These are phyloP conservation scores for Serpula lacrymans DNA, from an alignment of 768 basidiomycete genomes.

Conservation along the genomic window DNA sequence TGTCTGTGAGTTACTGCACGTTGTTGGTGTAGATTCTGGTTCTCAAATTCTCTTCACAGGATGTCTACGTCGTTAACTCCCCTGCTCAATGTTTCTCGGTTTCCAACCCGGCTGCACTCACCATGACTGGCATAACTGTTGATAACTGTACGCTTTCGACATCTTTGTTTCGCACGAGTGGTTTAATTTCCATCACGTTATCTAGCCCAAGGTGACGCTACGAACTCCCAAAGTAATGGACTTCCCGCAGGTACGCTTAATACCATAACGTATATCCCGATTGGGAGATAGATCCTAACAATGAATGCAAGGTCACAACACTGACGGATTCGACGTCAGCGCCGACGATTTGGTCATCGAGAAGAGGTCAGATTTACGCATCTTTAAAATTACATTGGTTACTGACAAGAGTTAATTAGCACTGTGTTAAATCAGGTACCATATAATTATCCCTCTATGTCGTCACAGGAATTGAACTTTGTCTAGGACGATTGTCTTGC, in stretches of 20 bases:
- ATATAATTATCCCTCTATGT: not conserved
- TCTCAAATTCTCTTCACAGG: constrained; percentile 14
- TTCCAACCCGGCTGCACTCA: constrained; percentile 23
- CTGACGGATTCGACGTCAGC: constrained; percentile 47
- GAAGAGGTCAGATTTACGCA: constrained; percentile 11
- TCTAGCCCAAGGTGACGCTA: constrained; percentile 47
- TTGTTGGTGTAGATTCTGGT: not conserved
- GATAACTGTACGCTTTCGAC: constrained; percentile 54
- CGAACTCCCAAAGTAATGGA: constrained; percentile 50
- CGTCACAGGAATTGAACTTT: not conserved
- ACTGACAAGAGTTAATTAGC: not conserved
- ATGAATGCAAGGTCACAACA: constrained; percentile 48
- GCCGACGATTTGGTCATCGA: constrained; percentile 34
- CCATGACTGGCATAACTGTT: constrained; percentile 46
- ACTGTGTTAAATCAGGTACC: constrained; percentile 12
- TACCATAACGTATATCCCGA: not conserved
- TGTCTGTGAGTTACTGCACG: constrained; percentile 23
- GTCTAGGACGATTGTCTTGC: constrained; percentile 62
- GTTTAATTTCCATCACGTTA: not conserved
- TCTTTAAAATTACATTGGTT: not conserved
- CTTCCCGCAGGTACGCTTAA: constrained; percentile 38
- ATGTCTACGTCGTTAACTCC: constrained; percentile 37
- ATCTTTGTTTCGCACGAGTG: constrained; percentile 1
- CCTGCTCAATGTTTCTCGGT: constrained; percentile 34
- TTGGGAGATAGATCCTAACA: too few relatives aligned